Conservation (phyloP, 2,329 filamentous ascomycete genomes). For the Teratosphaeria gauchensis region DNA sequence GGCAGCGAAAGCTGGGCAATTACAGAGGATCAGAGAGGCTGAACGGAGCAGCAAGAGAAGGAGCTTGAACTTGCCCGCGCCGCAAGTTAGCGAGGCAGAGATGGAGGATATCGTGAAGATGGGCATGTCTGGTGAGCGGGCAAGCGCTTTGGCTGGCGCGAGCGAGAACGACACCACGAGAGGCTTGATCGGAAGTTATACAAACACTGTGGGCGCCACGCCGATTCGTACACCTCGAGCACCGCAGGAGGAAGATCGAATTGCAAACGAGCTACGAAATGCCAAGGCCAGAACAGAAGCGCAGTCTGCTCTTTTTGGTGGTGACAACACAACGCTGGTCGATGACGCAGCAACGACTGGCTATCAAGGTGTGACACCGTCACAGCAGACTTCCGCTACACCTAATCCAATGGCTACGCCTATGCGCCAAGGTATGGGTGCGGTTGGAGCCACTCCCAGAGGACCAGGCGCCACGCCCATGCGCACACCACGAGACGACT, state of each 20-base stretch:
- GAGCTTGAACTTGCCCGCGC: slow-evolving; percentile 70
- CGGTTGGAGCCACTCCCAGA: slow-evolving; percentile 56
- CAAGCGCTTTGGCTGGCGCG: slow-evolving; percentile 61
- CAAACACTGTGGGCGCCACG: slow-evolving; percentile 66
- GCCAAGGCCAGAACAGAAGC: slow-evolving; percentile 87
- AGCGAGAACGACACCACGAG: slow-evolving; percentile 79
- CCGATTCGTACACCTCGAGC: slow-evolving; percentile 89
- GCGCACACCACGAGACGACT: slow-evolving; percentile 78
- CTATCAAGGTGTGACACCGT: slow-evolving; percentile 74
- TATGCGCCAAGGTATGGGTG: slow-evolving; percentile 47
- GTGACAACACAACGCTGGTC: slow-evolving; percentile 82
- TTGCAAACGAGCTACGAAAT: slow-evolving; percentile 93
- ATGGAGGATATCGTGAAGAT: slow-evolving; percentile 98
- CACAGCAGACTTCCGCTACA: slow-evolving; percentile 73
- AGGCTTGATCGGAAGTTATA: slow-evolving; percentile 80
- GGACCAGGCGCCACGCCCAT: slow-evolving; percentile 71
- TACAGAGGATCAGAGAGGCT: slow-evolving; percentile 89
- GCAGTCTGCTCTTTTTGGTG: slow-evolving; percentile 83
- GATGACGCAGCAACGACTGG: slow-evolving; percentile 79
- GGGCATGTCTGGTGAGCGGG: slow-evolving; percentile 86
- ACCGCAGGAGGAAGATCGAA: slow-evolving; percentile 84
- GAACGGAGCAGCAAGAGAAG: slow-evolving; percentile 93
- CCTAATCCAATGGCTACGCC: slow-evolving; percentile 94
- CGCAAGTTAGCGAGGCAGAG: slow-evolving; percentile 86
- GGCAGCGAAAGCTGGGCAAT: slow-evolving; percentile 83